phyloP scores from a whole-genome alignment of 106 monocot genomes.

The Platanthera zijinensis region DNA sequence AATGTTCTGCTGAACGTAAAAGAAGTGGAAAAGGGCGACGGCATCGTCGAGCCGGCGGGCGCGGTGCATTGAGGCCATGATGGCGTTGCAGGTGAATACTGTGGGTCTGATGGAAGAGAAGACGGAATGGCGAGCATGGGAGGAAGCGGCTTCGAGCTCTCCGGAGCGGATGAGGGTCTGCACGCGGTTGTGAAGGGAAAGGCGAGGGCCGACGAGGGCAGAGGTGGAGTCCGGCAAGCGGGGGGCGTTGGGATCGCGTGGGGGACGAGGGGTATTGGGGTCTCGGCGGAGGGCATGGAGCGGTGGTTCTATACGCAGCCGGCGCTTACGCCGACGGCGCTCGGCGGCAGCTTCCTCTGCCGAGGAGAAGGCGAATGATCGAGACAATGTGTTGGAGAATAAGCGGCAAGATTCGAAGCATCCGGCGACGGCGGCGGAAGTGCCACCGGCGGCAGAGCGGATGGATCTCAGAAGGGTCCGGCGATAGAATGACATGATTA shows the following conservation, averaged over 20 bases:
- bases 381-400: background rate
- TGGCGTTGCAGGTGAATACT: conserved; percentile 97
- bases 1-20: conserved; percentile 68
- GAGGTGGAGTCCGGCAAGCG: conserved; percentile 91
- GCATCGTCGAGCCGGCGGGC: conserved; percentile 58
- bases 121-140: conserved; percentile 61
- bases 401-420: background rate
- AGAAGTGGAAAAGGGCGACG: conserved; percentile 60
- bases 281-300: conserved; percentile 72
- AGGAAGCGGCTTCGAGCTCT: conserved; percentile 66
- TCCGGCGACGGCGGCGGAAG: background rate
- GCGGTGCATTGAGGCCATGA: conserved; percentile 63
- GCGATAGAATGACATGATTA: conserved; percentile 5
- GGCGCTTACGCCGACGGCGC: conserved; percentile 81
- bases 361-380: conserved; percentile 80
- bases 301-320: conserved; percentile 85
- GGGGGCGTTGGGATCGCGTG: conserved; percentile 64
- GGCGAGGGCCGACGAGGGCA: conserved; percentile 78
- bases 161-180: conserved; percentile 75
- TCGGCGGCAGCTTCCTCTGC: conserved; percentile 95
- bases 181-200: conserved; percentile 87
- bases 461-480: conserved; percentile 2
- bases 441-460: background rate
- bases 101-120: conserved; percentile 71
- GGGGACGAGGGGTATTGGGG: conserved; percentile 41